phyloP scores from a whole-genome alignment of 306 rosid species.

The Medicago ruthenica region DNA sequence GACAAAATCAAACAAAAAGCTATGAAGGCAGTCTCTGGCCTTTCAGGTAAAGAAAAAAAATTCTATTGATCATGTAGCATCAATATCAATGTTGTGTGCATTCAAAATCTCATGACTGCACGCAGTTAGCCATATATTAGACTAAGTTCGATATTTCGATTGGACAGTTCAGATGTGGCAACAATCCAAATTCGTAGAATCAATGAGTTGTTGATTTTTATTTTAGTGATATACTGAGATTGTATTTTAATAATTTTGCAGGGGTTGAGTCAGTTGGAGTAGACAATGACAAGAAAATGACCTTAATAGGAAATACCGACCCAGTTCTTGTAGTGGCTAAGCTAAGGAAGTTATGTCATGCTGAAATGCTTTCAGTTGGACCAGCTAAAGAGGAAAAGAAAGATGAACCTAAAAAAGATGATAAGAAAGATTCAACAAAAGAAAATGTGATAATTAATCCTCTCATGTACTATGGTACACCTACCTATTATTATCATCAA shows the following conservation, averaged over 20 bases:
- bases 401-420: constrained; percentile 46
- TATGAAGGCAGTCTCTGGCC: constrained; percentile 63
- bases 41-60: constrained; percentile 54
- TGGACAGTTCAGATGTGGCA: neutral
- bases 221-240: neutral
- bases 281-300: constrained; percentile 68
- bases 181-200: neutral
- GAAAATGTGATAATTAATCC: constrained; percentile 18
- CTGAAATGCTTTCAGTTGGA: constrained; percentile 68
- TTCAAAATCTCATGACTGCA: no score
- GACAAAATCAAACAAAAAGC: constrained; percentile 59
- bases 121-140: no score
- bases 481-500: constrained; percentile 17
- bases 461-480: neutral
- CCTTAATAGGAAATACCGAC: constrained; percentile 64
- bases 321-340: constrained; percentile 56
- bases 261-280: constrained; percentile 62
- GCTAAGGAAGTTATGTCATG: constrained; percentile 54
- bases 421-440: constrained; percentile 36
- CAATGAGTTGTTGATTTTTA: neutral
- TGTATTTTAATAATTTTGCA: constrained; percentile 34
- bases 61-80: neutral
- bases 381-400: constrained; percentile 70
- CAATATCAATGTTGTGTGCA: neutral
- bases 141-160: neutral